These are phyloP conservation scores for Anthracocystis walkeri DNA, from an alignment of 1,284 basidiomycete genomes.

Conservation along the genomic window DNA sequence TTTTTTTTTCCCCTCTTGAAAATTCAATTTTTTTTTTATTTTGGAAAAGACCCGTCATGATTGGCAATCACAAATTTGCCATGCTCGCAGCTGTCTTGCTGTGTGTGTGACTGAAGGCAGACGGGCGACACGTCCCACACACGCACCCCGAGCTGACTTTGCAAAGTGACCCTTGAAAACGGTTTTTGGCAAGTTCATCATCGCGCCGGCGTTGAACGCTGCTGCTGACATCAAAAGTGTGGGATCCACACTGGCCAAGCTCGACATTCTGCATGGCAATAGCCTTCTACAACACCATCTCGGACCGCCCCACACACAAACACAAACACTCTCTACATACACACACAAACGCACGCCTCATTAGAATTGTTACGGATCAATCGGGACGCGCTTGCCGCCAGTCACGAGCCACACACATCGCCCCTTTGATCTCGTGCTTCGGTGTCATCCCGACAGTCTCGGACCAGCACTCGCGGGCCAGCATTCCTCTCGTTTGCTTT, in stretches of 20 bases:
- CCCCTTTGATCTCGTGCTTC: neutral
- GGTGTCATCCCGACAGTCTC: neutral
- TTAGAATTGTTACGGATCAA: neutral
- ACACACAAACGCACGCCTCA: neutral
- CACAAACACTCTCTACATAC: neutral
- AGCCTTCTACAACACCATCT: neutral
- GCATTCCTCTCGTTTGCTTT: neutral
- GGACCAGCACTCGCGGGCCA: slow-evolving; percentile 1
- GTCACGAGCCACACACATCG: no score
- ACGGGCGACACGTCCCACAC: slow-evolving; percentile 4
- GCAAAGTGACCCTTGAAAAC: no score
- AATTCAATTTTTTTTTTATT: slow-evolving; percentile 1
- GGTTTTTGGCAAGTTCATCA: neutral
- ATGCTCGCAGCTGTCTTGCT: neutral
- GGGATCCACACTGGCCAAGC: neutral
- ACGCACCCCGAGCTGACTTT: neutral
- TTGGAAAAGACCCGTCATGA: neutral
- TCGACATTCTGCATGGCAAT: neutral
- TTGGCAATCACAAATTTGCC: neutral
- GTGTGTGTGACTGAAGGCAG: neutral
- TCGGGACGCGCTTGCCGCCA: neutral
- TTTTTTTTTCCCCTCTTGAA: neutral
- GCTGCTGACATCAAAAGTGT: neutral
- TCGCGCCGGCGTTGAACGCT: slow-evolving; percentile 1
- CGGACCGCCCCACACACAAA: neutral